Evolutionary conservation across 2,329 filamentous ascomycete species (phyloP).

Genomic region (Pyrenophora graminea): DNA sequence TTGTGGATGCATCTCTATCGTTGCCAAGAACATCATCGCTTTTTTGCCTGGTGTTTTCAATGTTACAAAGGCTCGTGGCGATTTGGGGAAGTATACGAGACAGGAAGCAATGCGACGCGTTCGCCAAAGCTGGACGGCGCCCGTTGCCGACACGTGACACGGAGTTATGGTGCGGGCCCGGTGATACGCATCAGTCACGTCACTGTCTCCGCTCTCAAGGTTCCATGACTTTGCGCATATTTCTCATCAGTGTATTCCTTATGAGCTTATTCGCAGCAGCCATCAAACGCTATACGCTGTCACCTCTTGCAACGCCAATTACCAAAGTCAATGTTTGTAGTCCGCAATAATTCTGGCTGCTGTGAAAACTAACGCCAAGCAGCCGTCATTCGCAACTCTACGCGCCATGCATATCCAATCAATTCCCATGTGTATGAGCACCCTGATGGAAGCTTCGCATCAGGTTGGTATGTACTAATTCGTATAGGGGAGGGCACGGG

Average conservation of each 20-base stretch:
- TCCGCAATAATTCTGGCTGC: not conserved
- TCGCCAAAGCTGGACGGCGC: too few relatives aligned
- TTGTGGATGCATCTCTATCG: not conserved
- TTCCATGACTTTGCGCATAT: constrained; percentile 57
- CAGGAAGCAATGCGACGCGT: too few relatives aligned
- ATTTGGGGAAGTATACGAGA: too few relatives aligned
- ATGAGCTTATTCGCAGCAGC: constrained; percentile 41
- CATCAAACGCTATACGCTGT: constrained; percentile 32
- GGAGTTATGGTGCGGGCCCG: too few relatives aligned
- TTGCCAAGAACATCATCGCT: not conserved
- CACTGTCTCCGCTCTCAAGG: constrained; percentile 34
- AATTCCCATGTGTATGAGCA: constrained; percentile 78
- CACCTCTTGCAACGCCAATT: constrained; percentile 24
- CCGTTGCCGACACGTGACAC: not conserved
- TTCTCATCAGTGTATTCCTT: constrained; percentile 33
- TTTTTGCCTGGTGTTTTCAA: too few relatives aligned
- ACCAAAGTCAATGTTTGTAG: constrained; percentile 5
- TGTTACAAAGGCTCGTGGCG: too few relatives aligned
- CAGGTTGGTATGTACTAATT: constrained; percentile 1
- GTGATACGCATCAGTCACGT: constrained; percentile 23
- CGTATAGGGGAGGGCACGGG: constrained; percentile 71
- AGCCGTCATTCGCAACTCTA: constrained; percentile 29
- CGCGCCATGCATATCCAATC: constrained; percentile 82
- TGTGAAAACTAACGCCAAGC: constrained; percentile 24
- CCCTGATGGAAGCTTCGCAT: constrained; percentile 13